Evolutionary conservation across 1,284 basidiomycete species (phyloP), one percentile per base, ranked within the genome.

Genomic region (Lignosus rhinocerotis): DNA sequence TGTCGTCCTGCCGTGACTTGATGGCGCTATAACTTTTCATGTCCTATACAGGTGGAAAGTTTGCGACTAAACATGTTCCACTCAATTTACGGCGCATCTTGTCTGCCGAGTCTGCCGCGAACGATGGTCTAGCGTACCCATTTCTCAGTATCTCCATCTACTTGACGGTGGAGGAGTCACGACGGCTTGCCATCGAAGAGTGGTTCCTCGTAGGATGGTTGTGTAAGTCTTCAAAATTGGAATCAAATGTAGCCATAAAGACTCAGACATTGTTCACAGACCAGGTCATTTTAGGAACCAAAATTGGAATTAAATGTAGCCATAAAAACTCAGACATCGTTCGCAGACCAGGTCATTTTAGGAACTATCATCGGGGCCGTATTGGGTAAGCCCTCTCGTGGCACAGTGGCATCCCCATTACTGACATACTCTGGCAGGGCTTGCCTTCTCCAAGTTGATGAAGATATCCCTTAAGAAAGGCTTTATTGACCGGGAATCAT

Each of bases 131-230:
- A 6, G 96, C 96, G 1, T 98, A 96, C 72, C 95, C 95, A 0
- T 98, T 98, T 71, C 80, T 98, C 48, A 83, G 88, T 61, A 84
- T 98, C 55, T 87, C 95, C 1, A 82, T 98, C 16, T 98, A 96
- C 71, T 81, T 98, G 32, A 90, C 88, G 1, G 72, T 94, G 2
- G 91, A 94, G 65, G 66, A 76, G 0, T 86, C 90, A 9, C 79
- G 78, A 1, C 75, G 81, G 2, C 80, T 83, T 38, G 92, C 91
- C 0, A 77, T 93, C 17, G 87, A 76, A 2, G 80, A 90, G 62
- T 92, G 91, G 93, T 82, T 96, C 64, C 80, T 94, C 47, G 76
- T 94, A 53, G 91, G 92, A 5, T 92, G 90, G 84, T 74, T 91
- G 44, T 90, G 87, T 87, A 68, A 67, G 83, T 81, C 9, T 30